Conservation (phyloP, 805 yeast genomes). For the Wickerhamiella spandovensis region DNA sequence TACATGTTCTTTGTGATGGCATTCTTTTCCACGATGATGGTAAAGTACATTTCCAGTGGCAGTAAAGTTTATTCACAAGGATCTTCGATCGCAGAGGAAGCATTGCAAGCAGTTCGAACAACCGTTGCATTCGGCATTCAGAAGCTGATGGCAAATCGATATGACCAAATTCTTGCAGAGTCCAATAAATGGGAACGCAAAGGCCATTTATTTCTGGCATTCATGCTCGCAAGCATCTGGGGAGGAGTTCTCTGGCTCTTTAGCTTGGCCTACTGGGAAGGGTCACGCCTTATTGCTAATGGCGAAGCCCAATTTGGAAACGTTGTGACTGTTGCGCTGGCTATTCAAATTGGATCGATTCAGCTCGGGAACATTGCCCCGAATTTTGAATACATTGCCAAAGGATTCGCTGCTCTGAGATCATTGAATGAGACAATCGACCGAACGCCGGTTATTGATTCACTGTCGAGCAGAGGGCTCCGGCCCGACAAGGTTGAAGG, state of each 20-base stretch:
- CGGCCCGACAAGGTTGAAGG: constrained; percentile 29
- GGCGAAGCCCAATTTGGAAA: constrained; percentile 25
- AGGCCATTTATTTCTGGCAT: constrained; percentile 21
- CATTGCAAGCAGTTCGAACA: constrained; percentile 28
- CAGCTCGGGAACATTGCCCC: constrained; percentile 31
- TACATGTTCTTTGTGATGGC: constrained; percentile 22
- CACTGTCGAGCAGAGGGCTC: constrained; percentile 20
- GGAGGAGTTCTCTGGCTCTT: constrained; percentile 25
- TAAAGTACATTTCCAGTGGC: constrained; percentile 18
- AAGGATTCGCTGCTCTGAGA: constrained; percentile 30
- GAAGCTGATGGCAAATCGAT: constrained; percentile 23
- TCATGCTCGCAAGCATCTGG: constrained; percentile 28
- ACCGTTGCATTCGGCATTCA: constrained; percentile 32
- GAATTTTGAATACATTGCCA: constrained; percentile 25
- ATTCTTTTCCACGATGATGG: constrained; percentile 21
- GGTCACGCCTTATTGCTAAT: constrained; percentile 26
- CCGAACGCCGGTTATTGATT: constrained; percentile 29
- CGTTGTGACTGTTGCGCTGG: constrained; percentile 26
- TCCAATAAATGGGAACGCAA: constrained; percentile 18
- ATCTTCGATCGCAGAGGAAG: constrained; percentile 30
- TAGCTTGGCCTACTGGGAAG: constrained; percentile 32
- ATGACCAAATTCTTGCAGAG: constrained; percentile 20
- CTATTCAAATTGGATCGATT: constrained; percentile 32
- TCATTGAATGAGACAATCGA: constrained; percentile 32
- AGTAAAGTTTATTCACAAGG: constrained; percentile 22